Conservation (phyloP, 257 asterid genomes). For the Linderniella brevidens region DNA sequence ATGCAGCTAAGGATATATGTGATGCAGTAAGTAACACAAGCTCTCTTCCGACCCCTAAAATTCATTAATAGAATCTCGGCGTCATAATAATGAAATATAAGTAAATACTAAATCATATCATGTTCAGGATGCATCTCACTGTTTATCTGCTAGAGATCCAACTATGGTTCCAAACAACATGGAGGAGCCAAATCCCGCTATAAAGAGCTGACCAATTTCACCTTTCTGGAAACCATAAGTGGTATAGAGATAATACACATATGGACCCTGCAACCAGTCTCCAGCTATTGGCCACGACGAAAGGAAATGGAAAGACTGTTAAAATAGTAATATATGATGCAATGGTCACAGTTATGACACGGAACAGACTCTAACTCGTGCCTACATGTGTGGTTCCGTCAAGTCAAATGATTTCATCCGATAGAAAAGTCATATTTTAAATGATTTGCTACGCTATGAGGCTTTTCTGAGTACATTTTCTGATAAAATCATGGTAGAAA, state of each 20-base stretch:
- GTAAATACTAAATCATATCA: neutral
- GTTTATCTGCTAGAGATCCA: slow-evolving; percentile 60
- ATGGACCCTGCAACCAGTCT: slow-evolving; percentile 69
- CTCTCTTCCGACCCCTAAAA: slow-evolving; percentile 90
- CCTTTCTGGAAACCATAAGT: slow-evolving; percentile 51
- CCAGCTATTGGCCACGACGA: slow-evolving; percentile 34
- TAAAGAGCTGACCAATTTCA: slow-evolving; percentile 53
- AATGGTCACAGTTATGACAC: no score
- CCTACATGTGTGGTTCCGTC: no score
- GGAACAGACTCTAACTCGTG: no score
- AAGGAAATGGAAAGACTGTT: slow-evolving; percentile 12
- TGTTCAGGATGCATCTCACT: slow-evolving; percentile 22
- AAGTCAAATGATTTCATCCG: no score
- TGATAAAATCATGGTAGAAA: no score
- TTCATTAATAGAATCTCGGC: slow-evolving; percentile 10
- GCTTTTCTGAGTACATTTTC: no score
- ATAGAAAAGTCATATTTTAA: no score
- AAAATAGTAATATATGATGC: no score
- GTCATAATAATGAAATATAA: slow-evolving; percentile 2
- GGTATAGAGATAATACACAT: slow-evolving; percentile 47
- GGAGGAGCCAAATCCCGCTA: slow-evolving; percentile 58
- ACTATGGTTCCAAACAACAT: slow-evolving; percentile 58
- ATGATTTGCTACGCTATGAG: no score
- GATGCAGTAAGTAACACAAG: slow-evolving; percentile 80
- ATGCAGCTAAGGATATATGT: slow-evolving; percentile 84